Base-by-base conservation (phyloP, 495 filamentous ascomycete species). In the Daldinia decipiens region DNA sequence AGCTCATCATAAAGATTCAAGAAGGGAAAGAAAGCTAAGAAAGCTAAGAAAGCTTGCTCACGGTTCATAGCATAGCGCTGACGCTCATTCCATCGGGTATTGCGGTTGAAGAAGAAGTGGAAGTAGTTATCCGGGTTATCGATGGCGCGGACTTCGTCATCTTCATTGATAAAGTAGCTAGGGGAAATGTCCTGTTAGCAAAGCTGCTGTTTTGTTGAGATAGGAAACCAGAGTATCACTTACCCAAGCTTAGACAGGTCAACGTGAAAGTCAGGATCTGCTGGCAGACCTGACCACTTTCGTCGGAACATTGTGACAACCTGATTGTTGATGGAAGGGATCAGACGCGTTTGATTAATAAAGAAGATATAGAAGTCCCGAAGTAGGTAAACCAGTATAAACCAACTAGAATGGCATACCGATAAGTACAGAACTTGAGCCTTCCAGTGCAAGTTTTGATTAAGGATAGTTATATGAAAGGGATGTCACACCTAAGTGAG, bases 171-270 rank as follows among this genome's bases (percentile, higher is more conserved):
- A 73, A 88, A 89, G 74, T 91, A 94, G 13, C 91, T 93, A 56
- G 1, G 29, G 32, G 8, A 0, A 24, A 17, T 4, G 36, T 27
- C 2, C 34, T 58, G 50, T 79, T 24, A 76, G 69, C 29, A n/a
- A 47, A 15, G 45, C 58, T 4, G 15, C 31, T 34, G 6, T 15
- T 13, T 32, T 21, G 11, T 21, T n/a, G 38, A 57, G 27, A 31
- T 62, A 55, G 40, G 34, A 53, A 26, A 56, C 19, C 3, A 45
- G 27, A 71, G 45, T 19, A 13, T 11, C 11, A 79, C 86, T 66
- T 82, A 94, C 92, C 92, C 93, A 17, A 97, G 84, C 52, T 85
- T 81, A 43, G 85, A 78, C 31, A 97, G 79, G 70, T 91, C 82
- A 3, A 81, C 77, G 15, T 87, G 85, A 70, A 89, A 95, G 13